A percentile compares a stretch with the other conserved stretches of the same genome.
Conservation (phyloP, 352 stramenopile genomes). For the Phytophthora podocarpi region DNA sequence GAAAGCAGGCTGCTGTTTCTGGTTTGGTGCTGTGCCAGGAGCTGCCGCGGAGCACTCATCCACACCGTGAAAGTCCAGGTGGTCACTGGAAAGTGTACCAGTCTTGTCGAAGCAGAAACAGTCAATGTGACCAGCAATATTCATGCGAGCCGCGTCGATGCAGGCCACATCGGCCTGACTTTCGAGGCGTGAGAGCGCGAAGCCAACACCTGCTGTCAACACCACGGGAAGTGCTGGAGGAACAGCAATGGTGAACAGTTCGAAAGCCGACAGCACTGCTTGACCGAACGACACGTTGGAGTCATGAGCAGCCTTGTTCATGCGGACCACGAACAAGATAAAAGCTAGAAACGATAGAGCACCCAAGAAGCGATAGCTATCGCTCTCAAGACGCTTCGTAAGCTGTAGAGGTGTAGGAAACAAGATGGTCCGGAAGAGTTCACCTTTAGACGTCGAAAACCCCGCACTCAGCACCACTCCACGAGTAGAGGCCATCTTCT, state of each 20-base stretch:
- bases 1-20: constrained; percentile 38
- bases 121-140: constrained; percentile 69
- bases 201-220: constrained; percentile 65
- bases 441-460: constrained; percentile 72
- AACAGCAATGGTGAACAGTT: constrained; percentile 71
- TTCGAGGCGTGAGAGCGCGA: constrained; percentile 61
- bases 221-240: constrained; percentile 68
- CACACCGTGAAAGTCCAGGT: constrained; percentile 74
- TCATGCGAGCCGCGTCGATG: constrained; percentile 76
- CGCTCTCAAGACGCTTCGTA: constrained; percentile 56
- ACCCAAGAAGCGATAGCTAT: constrained; percentile 75
- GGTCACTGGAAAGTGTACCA: constrained; percentile 73
- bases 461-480: constrained; percentile 68
- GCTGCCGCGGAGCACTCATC: constrained; percentile 51
- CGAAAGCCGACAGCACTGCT: constrained; percentile 52
- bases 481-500: constrained; percentile 38
- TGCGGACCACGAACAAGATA: constrained; percentile 59
- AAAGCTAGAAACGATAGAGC: constrained; percentile 59
- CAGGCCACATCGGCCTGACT: constrained; percentile 59
- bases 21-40: constrained; percentile 4
- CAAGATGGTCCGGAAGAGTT: constrained; percentile 75
- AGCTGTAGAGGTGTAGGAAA: constrained; percentile 65
- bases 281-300: constrained; percentile 30
- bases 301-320: constrained; percentile 42
- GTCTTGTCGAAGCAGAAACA: constrained; percentile 90